These are phyloP conservation scores for Orbilia brochopaga DNA, from an alignment of 2,329 filamentous ascomycete genomes.

Conservation along the genomic window DNA sequence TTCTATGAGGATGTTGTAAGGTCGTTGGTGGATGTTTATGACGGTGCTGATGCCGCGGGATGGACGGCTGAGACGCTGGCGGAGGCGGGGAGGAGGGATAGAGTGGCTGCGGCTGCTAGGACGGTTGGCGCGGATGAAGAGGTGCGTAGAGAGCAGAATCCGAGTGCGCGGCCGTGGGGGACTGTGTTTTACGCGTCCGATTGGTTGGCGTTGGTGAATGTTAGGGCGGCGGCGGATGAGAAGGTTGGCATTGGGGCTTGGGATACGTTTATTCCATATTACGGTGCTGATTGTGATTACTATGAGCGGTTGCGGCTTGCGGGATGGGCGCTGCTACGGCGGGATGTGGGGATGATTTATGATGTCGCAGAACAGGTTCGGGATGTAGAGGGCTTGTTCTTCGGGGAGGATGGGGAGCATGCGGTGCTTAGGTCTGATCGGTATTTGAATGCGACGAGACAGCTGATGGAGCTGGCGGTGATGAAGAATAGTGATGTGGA, in stretches of 20 bases:
- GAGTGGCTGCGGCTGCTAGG: not conserved
- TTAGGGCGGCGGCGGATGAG: conserved; percentile 60
- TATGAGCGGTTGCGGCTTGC: conserved; percentile 61
- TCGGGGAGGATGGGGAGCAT: conserved; percentile 7
- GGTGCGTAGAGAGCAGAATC: conserved; percentile 58
- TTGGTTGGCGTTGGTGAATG: conserved; percentile 66
- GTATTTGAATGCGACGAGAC: conserved; percentile 36
- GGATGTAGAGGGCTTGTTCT: conserved; percentile 36
- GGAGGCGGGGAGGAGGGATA: not conserved
- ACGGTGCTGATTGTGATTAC: conserved; percentile 61
- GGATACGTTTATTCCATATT: conserved; percentile 65
- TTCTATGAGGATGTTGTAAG: conserved; percentile 56
- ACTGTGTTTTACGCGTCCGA: conserved; percentile 66
- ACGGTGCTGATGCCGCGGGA: not conserved
- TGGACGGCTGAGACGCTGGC: conserved; percentile 5
- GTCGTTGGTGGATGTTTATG: conserved; percentile 16
- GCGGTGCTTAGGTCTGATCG: conserved; percentile 2
- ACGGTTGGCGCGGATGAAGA: conserved; percentile 21
- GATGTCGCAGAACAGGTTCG: conserved; percentile 53
- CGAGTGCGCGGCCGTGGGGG: conserved; percentile 60
- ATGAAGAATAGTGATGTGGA: conserved; percentile 51
- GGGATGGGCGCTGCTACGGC: conserved; percentile 54
- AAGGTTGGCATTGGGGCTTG: conserved; percentile 61
- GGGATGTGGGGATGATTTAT: conserved; percentile 58
- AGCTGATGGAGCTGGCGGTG: conserved; percentile 57